Percentiles rank a stretch among this genome's conserved stretches.
Evolutionary conservation across 257 asterid species (phyloP).

Genomic region (Rauvolfia tetraphylla): DNA sequence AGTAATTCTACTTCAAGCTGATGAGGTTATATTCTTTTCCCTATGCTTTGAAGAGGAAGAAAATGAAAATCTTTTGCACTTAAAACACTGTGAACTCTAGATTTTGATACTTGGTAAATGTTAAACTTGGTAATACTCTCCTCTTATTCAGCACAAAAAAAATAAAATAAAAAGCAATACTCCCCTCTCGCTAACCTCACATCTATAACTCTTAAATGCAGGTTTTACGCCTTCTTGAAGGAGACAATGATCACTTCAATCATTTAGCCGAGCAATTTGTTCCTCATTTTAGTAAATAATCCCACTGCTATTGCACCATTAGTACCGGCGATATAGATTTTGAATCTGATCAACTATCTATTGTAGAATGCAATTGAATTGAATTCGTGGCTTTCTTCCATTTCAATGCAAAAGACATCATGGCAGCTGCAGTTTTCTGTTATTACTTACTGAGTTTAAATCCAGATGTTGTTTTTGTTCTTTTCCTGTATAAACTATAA

Average conservation of each 20-base stretch:
- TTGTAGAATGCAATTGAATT: neutral
- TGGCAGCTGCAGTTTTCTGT: neutral
- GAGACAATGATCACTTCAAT: constrained; percentile 53
- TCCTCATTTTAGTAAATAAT: constrained; percentile 50
- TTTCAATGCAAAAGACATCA: neutral
- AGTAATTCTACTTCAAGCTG: neutral
- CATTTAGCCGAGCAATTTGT: constrained; percentile 55
- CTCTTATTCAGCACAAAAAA: too few species aligned
- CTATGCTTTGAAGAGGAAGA: neutral
- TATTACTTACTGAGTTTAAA: too few species aligned
- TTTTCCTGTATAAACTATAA: too few species aligned
- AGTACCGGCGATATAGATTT: neutral
- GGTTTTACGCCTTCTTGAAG: constrained; percentile 74
- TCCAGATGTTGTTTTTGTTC: too few species aligned
- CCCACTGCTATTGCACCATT: too few species aligned
- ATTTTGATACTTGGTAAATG: too few species aligned
- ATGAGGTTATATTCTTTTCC: neutral
- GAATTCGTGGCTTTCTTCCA: too few species aligned
- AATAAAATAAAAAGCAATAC: too few species aligned
- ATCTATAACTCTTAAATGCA: constrained; percentile 26
- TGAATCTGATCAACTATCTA: neutral
- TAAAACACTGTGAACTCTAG: too few species aligned
- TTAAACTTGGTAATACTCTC: neutral
- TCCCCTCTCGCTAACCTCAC: neutral
- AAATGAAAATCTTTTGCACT: neutral